Conservation (phyloP, 441 rosid species). For the Adansonia rubrostipa region DNA sequence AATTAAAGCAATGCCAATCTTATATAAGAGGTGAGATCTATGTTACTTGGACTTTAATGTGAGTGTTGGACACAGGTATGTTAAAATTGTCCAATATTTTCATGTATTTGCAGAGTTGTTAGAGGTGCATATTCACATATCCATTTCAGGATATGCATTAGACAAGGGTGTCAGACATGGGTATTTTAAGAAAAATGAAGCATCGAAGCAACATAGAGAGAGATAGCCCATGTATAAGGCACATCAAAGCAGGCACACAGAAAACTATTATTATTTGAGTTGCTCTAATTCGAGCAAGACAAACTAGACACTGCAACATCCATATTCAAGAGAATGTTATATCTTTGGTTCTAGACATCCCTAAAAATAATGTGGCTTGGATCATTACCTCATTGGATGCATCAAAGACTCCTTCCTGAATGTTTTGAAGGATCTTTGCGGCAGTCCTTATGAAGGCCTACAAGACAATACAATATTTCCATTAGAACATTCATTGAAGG, state of each 20-base stretch:
- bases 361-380: background rate
- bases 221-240: background rate
- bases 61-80: background rate
- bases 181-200: background rate
- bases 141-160: background rate
- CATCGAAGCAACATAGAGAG: background rate
- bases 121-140: background rate
- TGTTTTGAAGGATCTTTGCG: slow-evolving; percentile 57
- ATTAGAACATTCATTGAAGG: too few species aligned
- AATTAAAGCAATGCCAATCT: background rate
- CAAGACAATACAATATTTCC: background rate
- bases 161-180: background rate
- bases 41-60: background rate
- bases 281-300: background rate
- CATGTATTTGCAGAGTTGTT: background rate
- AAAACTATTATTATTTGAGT: background rate
- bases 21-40: background rate
- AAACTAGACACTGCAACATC: background rate
- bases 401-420: slow-evolving; percentile 56
- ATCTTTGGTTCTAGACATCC: background rate
- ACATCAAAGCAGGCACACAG: background rate
- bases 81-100: background rate
- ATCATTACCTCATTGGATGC: slow-evolving; percentile 51
- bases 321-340: background rate
- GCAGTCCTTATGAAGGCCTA: slow-evolving; percentile 64